These are phyloP conservation scores for Acanthamoeba royreba DNA, from an alignment of 208 protist genomes.

Conservation along the genomic window DNA sequence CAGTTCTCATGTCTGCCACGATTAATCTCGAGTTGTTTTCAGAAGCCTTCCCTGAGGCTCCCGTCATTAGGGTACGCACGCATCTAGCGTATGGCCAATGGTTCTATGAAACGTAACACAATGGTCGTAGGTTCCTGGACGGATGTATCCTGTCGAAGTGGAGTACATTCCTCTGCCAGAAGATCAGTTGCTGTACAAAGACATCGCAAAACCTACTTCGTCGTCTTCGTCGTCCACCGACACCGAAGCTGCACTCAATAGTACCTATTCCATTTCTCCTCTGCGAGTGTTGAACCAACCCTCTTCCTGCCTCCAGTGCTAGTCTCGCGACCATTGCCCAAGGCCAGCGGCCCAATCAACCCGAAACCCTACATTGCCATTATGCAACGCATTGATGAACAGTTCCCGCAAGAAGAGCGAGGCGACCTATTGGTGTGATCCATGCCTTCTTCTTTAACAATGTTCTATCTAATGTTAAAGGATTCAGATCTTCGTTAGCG, in stretches of 20 bases:
- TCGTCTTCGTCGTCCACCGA: background rate
- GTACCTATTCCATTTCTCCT: background rate
- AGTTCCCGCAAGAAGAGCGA: slow-evolving; percentile 47
- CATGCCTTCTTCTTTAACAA: too few relatives aligned
- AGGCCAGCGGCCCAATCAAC: background rate
- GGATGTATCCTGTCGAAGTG: slow-evolving; percentile 60
- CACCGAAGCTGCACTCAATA: background rate
- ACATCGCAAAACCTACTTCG: background rate
- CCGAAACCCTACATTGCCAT: slow-evolving; percentile 22
- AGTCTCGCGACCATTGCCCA: background rate
- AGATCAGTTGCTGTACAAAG: slow-evolving; percentile 7
- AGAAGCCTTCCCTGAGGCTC: slow-evolving; percentile 28
- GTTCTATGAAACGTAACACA: too few relatives aligned
- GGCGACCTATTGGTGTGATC: too few relatives aligned
- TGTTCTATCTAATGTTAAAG: too few relatives aligned
- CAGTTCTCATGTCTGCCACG: slow-evolving; percentile 60
- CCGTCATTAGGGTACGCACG: slow-evolving; percentile 36
- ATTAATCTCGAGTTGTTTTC: slow-evolving; percentile 65
- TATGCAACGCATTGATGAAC: slow-evolving; percentile 48
- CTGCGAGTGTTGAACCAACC: background rate
- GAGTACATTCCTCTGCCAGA: slow-evolving; percentile 50
- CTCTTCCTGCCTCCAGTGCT: too few relatives aligned
- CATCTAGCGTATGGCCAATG: too few relatives aligned
- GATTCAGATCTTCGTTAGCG: slow-evolving; percentile 53
- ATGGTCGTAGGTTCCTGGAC: slow-evolving; percentile 56